phyloP scores from a whole-genome alignment of 257 asterid species.

The Solanum rostratum region DNA sequence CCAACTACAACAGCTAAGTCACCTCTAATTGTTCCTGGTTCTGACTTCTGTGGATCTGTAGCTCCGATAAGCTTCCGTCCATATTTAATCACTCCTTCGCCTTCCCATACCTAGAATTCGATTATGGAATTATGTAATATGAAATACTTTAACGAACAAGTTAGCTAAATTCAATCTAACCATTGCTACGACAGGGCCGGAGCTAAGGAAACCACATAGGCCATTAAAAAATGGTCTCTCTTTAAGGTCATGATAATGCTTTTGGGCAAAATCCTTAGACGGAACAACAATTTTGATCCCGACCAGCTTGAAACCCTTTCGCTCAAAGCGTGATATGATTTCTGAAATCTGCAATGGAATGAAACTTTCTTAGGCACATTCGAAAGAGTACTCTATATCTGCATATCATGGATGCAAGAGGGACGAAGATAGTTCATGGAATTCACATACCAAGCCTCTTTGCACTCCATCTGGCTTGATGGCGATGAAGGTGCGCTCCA shows the following conservation, averaged over 20 bases:
- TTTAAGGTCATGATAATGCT: conserved; percentile 89
- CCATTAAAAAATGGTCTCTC: conserved; percentile 91
- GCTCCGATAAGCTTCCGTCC: conserved; percentile 98
- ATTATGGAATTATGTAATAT: not conserved
- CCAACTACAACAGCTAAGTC: conserved; percentile 94
- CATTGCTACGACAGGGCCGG: conserved; percentile 98
- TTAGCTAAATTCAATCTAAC: conserved; percentile 28
- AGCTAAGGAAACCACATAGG: conserved; percentile 92
- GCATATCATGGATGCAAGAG: not conserved
- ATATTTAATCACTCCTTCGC: conserved; percentile 91
- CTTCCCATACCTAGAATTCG: conserved; percentile 85
- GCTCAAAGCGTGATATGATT: conserved; percentile 82
- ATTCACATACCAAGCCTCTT: conserved; percentile 55
- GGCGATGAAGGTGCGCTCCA: conserved; percentile 92
- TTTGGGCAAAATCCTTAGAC: conserved; percentile 75
- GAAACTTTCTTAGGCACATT: not conserved
- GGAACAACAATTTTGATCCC: conserved; percentile 79
- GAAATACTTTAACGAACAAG: not conserved
- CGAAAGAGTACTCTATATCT: not conserved
- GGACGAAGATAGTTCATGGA: not conserved
- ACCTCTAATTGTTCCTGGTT: conserved; percentile 98
- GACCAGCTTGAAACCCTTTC: conserved; percentile 89
- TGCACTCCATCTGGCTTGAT: conserved; percentile 99
- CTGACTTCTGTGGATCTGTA: conserved; percentile 97
- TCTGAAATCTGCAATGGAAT: conserved; percentile 61